A percentile compares a stretch with the other conserved stretches of the same genome.
These are phyloP conservation scores for Schizopora paradoxa DNA, from an alignment of 1,284 basidiomycete species.

Conservation along the genomic window DNA sequence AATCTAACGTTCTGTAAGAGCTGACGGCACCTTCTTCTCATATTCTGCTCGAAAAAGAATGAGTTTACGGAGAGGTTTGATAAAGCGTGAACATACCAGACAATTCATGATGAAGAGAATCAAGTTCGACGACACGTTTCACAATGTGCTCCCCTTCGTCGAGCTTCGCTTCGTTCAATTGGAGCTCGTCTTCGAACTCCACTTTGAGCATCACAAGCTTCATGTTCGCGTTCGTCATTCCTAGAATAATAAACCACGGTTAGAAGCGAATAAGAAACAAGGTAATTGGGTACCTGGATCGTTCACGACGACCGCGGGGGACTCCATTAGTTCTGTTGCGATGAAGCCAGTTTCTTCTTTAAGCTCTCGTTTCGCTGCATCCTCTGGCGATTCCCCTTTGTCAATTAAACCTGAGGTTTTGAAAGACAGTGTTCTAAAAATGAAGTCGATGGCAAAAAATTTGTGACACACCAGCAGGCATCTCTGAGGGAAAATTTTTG, in stretches of 20 bases:
- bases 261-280: too few species aligned
- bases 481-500: conserved; percentile 42
- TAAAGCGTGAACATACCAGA: conserved; percentile 45
- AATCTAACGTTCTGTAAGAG: conserved; percentile 9
- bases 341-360: conserved; percentile 88
- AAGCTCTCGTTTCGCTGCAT: conserved; percentile 79
- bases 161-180: conserved; percentile 57
- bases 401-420: conserved; percentile 73
- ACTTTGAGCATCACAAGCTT: conserved; percentile 67
- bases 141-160: conserved; percentile 84
- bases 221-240: conserved; percentile 83
- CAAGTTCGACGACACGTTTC: conserved; percentile 63
- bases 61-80: background rate
- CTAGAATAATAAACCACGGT: conserved; percentile 31
- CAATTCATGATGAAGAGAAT: conserved; percentile 55
- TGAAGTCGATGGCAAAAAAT: background rate
- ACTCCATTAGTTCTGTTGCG: conserved; percentile 55
- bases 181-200: conserved; percentile 51
- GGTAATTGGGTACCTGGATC: conserved; percentile 71
- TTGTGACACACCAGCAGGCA: conserved; percentile 62
- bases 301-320: conserved; percentile 64
- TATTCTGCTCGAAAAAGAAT: conserved; percentile 45
- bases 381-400: conserved; percentile 69
- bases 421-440: background rate
- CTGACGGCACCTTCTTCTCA: conserved; percentile 44